phyloP scores from a whole-genome alignment of 2,329 filamentous ascomycete genomes.

The Beauveria bassiana region DNA sequence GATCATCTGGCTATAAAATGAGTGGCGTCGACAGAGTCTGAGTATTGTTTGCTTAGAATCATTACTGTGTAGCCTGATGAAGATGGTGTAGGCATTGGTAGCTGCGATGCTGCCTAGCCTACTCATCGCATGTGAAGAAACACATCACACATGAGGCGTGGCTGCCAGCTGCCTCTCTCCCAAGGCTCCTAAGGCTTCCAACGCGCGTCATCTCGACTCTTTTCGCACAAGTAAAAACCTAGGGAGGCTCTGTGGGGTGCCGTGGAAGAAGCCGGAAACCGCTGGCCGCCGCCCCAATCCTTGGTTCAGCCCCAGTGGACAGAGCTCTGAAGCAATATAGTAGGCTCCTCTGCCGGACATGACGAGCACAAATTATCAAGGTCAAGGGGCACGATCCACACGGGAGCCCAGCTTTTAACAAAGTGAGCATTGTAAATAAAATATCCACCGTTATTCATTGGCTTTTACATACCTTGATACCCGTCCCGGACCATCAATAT shows the following conservation, averaged over 20 bases:
- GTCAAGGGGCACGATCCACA: background rate
- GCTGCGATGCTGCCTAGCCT: background rate
- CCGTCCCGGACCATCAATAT: background rate
- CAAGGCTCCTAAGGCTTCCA: too few relatives aligned
- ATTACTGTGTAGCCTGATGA: too few relatives aligned
- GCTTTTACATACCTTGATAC: background rate
- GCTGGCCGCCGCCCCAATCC: background rate
- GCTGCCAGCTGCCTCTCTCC: background rate
- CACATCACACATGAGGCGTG: background rate
- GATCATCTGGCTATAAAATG: background rate
- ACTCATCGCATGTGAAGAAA: too few relatives aligned
- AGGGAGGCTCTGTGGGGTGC: background rate
- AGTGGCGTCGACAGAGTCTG: background rate
- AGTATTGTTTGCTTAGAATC: background rate
- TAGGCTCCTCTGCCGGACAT: conserved; percentile 9
- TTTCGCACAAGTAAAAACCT: background rate
- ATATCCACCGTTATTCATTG: conserved; percentile 8
- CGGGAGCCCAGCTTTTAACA: background rate
- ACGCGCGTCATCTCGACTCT: too few relatives aligned
- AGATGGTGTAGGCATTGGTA: too few relatives aligned
- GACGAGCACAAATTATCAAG: background rate
- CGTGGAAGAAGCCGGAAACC: conserved; percentile 13
- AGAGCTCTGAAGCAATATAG: background rate
- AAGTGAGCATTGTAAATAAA: conserved; percentile 10
- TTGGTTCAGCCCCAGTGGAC: conserved; percentile 1